These are phyloP conservation scores for Lepiota venenata DNA, from an alignment of 768 basidiomycete genomes.

Conservation along the genomic window DNA sequence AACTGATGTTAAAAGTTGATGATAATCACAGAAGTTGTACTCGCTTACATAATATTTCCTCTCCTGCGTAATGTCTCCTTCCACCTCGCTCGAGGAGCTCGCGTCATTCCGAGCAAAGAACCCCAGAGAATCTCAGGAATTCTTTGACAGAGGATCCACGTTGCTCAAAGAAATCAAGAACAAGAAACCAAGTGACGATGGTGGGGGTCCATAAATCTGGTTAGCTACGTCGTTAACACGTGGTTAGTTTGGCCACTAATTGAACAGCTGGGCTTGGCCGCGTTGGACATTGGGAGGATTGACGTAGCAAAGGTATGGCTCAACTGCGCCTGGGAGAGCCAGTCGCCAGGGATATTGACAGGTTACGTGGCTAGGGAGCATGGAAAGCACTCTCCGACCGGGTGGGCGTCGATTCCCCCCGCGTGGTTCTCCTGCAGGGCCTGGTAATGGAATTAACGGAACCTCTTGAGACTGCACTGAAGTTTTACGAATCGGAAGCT, in stretches of 20 bases:
- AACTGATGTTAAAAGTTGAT: too few species aligned
- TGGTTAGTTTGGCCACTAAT: slow-evolving; percentile 70
- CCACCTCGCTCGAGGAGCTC: slow-evolving; percentile 47
- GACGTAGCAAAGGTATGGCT: slow-evolving; percentile 70
- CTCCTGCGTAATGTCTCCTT: slow-evolving; percentile 36
- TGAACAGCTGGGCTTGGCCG: slow-evolving; percentile 77
- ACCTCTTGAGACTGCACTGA: slow-evolving; percentile 49
- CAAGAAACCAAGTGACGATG: slow-evolving; percentile 51
- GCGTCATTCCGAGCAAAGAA: slow-evolving; percentile 52
- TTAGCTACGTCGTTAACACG: background rate
- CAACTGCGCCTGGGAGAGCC: too few species aligned
- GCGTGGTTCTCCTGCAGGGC: slow-evolving; percentile 75
- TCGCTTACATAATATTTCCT: slow-evolving; percentile 2
- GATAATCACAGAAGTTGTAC: background rate
- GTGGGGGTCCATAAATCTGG: slow-evolving; percentile 28
- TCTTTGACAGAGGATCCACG: slow-evolving; percentile 48
- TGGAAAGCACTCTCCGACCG: slow-evolving; percentile 11
- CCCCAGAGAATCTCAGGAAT: slow-evolving; percentile 53
- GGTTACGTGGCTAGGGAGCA: background rate
- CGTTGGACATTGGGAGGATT: slow-evolving; percentile 69
- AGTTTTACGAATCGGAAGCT: slow-evolving; percentile 65
- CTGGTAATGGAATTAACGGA: slow-evolving; percentile 74
- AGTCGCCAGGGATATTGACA: background rate
- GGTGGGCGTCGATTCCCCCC: slow-evolving; percentile 58
- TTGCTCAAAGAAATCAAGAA: slow-evolving; percentile 45